Percentiles rank a stretch among this genome's conserved stretches.
These are phyloP conservation scores for Malus asiatica DNA, from an alignment of 306 rosid genomes.

Conservation along the genomic window DNA sequence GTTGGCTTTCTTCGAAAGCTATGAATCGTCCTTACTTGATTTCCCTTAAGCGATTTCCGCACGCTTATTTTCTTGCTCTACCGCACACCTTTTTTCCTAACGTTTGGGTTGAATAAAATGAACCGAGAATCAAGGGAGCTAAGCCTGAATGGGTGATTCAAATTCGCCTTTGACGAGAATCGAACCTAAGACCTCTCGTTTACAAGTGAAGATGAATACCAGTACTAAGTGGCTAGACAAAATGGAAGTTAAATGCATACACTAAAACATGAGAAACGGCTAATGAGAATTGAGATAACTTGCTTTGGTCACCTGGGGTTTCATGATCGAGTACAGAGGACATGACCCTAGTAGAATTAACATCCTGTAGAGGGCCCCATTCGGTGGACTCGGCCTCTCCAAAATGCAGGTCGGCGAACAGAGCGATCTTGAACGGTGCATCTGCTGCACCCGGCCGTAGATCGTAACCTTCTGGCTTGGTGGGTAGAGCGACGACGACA, in stretches of 20 bases:
- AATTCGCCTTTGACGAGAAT: too few relatives aligned
- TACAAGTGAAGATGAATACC: too few relatives aligned
- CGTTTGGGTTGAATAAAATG: too few relatives aligned
- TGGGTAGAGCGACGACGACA: too few relatives aligned
- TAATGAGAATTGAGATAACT: background rate
- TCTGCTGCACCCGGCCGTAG: conserved; percentile 8
- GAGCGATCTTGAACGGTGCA: conserved; percentile 41
- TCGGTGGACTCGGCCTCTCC: conserved; percentile 55
- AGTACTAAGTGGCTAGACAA: background rate
- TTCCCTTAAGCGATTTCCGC: too few relatives aligned
- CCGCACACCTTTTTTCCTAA: too few relatives aligned
- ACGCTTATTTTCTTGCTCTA: too few relatives aligned
- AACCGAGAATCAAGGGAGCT: too few relatives aligned
- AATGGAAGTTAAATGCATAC: background rate
- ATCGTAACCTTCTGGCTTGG: conserved; percentile 14
- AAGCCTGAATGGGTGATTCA: too few relatives aligned
- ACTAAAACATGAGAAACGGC: background rate
- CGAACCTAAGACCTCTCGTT: too few relatives aligned
- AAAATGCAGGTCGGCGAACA: conserved; percentile 79
- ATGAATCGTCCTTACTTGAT: background rate
- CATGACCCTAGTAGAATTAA: conserved; percentile 48
- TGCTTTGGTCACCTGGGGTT: conserved; percentile 39
- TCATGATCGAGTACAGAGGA: conserved; percentile 42
- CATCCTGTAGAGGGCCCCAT: conserved; percentile 80
- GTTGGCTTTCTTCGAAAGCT: background rate